These are phyloP conservation scores for Phalaenopsis equestris DNA, from an alignment of 106 monocot species.

Conservation along the genomic window DNA sequence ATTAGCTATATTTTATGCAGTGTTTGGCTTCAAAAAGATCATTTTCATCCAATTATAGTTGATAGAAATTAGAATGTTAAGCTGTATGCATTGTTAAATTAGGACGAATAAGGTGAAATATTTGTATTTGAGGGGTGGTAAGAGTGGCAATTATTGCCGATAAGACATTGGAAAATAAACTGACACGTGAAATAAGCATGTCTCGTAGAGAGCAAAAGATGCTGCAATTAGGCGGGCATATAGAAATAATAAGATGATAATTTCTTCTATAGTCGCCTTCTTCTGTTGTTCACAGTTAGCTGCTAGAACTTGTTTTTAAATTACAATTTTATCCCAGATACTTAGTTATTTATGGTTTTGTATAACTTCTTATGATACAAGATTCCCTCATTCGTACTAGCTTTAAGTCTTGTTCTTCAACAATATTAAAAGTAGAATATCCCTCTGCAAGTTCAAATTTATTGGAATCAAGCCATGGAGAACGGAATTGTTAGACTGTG, in stretches of 20 bases:
- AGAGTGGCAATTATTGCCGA: too few relatives aligned
- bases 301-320: too few relatives aligned
- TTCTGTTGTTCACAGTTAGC: too few relatives aligned
- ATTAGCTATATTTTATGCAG: background rate
- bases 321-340: too few relatives aligned
- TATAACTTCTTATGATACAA: too few relatives aligned
- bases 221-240: background rate
- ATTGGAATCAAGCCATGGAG: background rate
- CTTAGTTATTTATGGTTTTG: too few relatives aligned
- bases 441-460: background rate
- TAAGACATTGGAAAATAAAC: too few relatives aligned
- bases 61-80: background rate
- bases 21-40: background rate
- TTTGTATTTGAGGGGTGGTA: background rate
- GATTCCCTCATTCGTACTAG: background rate
- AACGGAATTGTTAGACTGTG: background rate
- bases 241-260: background rate
- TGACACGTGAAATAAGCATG: background rate
- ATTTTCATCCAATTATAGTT: background rate
- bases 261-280: too few relatives aligned
- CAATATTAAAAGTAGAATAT: background rate
- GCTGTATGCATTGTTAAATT: background rate
- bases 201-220: background rate
- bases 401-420: background rate
- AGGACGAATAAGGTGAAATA: background rate